A percentile compares a stretch with the other conserved stretches of the same genome.
phyloP scores from a whole-genome alignment of 2,329 filamentous ascomycete genomes.

The Chrysoporthe cubensis region DNA sequence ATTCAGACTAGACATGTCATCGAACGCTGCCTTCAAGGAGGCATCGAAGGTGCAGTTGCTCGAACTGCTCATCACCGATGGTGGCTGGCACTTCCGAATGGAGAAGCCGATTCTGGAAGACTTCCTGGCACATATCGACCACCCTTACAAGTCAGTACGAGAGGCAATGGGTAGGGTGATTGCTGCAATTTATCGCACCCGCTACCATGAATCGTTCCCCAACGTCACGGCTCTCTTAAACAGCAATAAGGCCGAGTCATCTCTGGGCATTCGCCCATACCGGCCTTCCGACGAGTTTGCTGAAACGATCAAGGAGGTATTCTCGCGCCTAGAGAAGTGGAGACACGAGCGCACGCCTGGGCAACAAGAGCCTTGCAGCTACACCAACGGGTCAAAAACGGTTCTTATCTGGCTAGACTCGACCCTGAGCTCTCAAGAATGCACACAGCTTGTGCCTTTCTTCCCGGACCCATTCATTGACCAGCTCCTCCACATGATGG shows the following conservation, averaged over 20 bases:
- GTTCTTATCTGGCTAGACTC: slow-evolving; percentile 94
- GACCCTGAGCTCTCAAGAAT: slow-evolving; percentile 89
- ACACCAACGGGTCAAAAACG: slow-evolving; percentile 95
- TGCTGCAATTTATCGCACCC: slow-evolving; percentile 83
- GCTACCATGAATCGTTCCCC: slow-evolving; percentile 92
- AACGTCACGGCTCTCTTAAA: slow-evolving; percentile 76
- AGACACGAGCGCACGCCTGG: slow-evolving; percentile 81
- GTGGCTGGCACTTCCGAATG: slow-evolving; percentile 94
- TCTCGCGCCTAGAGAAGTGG: slow-evolving; percentile 83
- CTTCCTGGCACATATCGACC: slow-evolving; percentile 89
- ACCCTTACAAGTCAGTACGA: slow-evolving; percentile 96
- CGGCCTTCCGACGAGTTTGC: slow-evolving; percentile 75
- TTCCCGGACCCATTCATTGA: slow-evolving; percentile 90
- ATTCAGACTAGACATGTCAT: slow-evolving; percentile 91
- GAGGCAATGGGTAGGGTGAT: slow-evolving; percentile 93
- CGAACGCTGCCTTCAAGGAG: slow-evolving; percentile 98
- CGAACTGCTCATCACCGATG: slow-evolving; percentile 83
- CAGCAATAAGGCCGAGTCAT: slow-evolving; percentile 77
- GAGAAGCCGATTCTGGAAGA: slow-evolving; percentile 87
- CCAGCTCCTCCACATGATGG: slow-evolving; percentile 98
- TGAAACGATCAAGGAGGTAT: slow-evolving; percentile 73
- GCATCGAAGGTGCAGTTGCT: slow-evolving; percentile 93
- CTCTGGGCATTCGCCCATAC: slow-evolving; percentile 85
- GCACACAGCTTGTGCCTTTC: slow-evolving; percentile 86
- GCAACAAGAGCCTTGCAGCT: slow-evolving; percentile 90